Conservation (phyloP, 2,329 filamentous ascomycete species). For the Knufia petricola region DNA sequence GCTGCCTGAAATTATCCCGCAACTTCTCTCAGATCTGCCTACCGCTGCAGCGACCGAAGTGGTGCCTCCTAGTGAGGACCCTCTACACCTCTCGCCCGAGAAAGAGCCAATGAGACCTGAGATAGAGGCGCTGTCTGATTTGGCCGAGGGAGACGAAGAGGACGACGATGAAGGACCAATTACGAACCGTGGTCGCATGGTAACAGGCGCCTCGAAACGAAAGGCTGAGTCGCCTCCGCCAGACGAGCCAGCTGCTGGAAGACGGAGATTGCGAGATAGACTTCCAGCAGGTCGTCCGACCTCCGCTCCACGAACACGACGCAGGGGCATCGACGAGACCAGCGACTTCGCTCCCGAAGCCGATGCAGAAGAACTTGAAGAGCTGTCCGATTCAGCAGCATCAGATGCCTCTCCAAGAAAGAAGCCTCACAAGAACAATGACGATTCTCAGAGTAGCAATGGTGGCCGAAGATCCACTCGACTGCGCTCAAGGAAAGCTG, state of each 20-base stretch:
- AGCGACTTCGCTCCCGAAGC: conserved; percentile 55
- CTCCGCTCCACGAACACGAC: conserved; percentile 33
- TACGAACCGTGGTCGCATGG: conserved; percentile 37
- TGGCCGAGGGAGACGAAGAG: conserved; percentile 26
- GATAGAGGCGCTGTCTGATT: conserved; percentile 9
- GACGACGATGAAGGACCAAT: conserved; percentile 50
- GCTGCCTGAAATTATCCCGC: conserved; percentile 20
- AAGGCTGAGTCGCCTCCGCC: conserved; percentile 27
- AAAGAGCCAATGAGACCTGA: conserved; percentile 11
- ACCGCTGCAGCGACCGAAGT: neutral
- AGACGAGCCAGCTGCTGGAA: conserved; percentile 25
- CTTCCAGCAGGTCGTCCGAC: conserved; percentile 29
- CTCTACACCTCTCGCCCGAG: conserved; percentile 14
- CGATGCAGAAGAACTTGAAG: conserved; percentile 48
- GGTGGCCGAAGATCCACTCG: conserved; percentile 43
- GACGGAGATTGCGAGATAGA: conserved; percentile 27
- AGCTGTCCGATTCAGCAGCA: conserved; percentile 43
- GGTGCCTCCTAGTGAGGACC: conserved; percentile 1
- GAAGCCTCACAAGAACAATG: conserved; percentile 32
- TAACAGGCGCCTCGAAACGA: conserved; percentile 24
- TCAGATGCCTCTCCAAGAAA: conserved; percentile 37
- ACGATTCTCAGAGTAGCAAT: conserved; percentile 38
- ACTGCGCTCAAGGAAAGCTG: conserved; percentile 35
- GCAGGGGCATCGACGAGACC: conserved; percentile 44
- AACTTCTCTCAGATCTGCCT: conserved; percentile 17